phyloP scores from a whole-genome alignment of 1,139 yeast species.

The Pichia norvegensis region DNA sequence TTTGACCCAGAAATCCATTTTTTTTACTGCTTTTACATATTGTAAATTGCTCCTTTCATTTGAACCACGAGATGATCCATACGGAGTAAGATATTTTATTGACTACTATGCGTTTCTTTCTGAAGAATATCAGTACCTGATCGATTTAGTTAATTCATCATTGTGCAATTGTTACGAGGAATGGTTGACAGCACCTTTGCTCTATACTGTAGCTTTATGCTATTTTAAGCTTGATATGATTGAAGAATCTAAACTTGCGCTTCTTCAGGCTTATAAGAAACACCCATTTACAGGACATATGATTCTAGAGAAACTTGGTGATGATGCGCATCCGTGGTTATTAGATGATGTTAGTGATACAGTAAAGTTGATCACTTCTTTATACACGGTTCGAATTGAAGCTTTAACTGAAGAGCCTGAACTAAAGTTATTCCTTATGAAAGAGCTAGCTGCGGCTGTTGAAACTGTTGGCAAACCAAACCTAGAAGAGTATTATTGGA shows the following conservation, averaged over 20 bases:
- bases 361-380: constrained; percentile 37
- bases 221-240: constrained; percentile 34
- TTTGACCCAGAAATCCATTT: constrained; percentile 71
- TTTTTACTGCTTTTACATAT: constrained; percentile 67
- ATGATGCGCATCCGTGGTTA: constrained; percentile 16
- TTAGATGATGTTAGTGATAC: constrained; percentile 18
- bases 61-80: constrained; percentile 74
- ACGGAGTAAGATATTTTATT: constrained; percentile 75
- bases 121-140: constrained; percentile 55
- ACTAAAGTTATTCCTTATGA: constrained; percentile 39
- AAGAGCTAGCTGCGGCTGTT: constrained; percentile 36
- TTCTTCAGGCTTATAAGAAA: constrained; percentile 43
- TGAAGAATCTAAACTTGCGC: constrained; percentile 39
- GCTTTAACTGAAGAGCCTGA: constrained; percentile 43
- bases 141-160: constrained; percentile 48
- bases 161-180: constrained; percentile 48
- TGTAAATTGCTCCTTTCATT: constrained; percentile 62
- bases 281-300: constrained; percentile 56
- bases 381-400: constrained; percentile 46
- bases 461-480: constrained; percentile 17
- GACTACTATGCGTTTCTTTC: constrained; percentile 71
- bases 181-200: constrained; percentile 72
- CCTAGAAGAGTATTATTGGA: constrained; percentile 13
- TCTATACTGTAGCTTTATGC: constrained; percentile 62
- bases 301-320: constrained; percentile 37